Conservation (phyloP, 805 yeast genomes). For the Maudiozyma bulderi region DNA sequence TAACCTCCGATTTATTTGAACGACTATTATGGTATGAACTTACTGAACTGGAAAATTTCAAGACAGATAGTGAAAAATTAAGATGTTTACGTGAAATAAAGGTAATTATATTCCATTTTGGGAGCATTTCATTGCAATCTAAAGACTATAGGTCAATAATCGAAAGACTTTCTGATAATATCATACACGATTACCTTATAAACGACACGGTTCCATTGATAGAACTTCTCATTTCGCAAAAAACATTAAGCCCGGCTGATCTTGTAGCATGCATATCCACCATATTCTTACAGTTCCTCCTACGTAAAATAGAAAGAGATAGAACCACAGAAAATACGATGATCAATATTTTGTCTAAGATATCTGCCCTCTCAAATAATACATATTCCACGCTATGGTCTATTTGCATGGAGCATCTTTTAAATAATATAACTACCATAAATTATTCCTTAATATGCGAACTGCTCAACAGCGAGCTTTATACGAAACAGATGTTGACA, state of each 20-base stretch:
- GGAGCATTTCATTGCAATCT: constrained; percentile 2
- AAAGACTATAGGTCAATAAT: constrained; percentile 5
- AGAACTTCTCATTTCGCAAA: not conserved
- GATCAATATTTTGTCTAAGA: not conserved
- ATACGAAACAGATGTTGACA: not conserved
- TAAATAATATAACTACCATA: not conserved
- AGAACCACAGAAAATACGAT: not conserved
- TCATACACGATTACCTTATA: not conserved
- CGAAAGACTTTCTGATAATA: constrained; percentile 4
- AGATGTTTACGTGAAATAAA: constrained; percentile 15
- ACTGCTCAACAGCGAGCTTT: not conserved
- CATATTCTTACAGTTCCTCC: not conserved
- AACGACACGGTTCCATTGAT: not conserved
- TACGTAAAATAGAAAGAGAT: not conserved
- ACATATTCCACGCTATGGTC: not conserved
- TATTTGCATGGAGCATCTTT: not conserved
- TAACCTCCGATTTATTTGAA: constrained; percentile 4
- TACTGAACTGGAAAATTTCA: constrained; percentile 11
- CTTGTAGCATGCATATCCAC: not conserved
- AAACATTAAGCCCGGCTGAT: too few relatives aligned
- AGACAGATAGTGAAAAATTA: constrained; percentile 5
- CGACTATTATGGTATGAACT: constrained; percentile 13
- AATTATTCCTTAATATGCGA: not conserved
- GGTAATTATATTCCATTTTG: constrained; percentile 9
- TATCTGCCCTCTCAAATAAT: not conserved